Evolutionary conservation across 129 eudicot genomes (phyloP), one percentile per base, ranked within the genome.

Genomic region (Escallonia herrerae): DNA sequence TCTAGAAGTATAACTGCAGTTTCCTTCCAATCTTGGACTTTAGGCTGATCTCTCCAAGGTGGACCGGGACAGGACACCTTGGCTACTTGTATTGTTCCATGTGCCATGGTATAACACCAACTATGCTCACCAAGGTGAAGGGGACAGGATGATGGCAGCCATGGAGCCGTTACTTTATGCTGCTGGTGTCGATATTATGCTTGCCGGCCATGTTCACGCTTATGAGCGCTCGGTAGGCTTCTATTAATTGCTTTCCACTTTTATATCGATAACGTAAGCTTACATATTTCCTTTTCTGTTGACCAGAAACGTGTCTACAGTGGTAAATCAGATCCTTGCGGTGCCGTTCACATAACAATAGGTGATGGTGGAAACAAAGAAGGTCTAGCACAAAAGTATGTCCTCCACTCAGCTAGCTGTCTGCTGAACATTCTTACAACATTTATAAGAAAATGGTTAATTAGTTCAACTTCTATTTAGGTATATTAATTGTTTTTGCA

Each of bases 41-140:
- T 80, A 86, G 96, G 87, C 86, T 56, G 98, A 93, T 78, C 87
- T 93, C 33, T 72, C 71, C 15, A 81, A 86, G 68, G 87, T 93
- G 65, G 91, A 93, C 71, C 77, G 98, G 11, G 51, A 77, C 67
- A 86, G 40, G 76, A 93, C 98, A 60, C 96, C 96, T 0, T 93
- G 98, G 98, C 74, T 93, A 44, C 65, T 93, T 73, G 96, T 76
- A 42, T 76, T 86, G 39, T 83, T 93, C 66, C 98, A 93, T 70
- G 95, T 86, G 52, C 98, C 98, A 72, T 93, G 98, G 98, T 93
- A 93, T 70, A 93, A 86, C 68, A 93, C 91, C 73, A 93, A 93
- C 42, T 13, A 53, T 48, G 98, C 98, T 63, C 98, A 93, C 78
- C 95, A 88, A 78, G 74, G 90, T 69, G 96, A 88, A 81, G 98